Conservation (phyloP, 345 rosid species). For the Bretschneidera sinensis region DNA sequence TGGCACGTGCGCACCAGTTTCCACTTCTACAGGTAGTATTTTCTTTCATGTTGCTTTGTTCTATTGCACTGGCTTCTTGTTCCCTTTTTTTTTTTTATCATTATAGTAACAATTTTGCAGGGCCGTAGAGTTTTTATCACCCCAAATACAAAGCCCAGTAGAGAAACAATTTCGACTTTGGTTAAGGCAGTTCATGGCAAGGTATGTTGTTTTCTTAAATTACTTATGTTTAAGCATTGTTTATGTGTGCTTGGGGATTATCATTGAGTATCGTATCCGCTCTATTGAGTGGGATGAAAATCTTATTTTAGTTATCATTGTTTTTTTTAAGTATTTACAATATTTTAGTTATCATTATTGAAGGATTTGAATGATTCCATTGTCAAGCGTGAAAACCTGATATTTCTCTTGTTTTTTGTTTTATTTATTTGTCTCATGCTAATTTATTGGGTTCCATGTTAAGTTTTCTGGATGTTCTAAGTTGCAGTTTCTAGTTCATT, state of each 20-base stretch:
- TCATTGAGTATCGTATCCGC: too few relatives aligned
- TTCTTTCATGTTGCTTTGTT: conserved; percentile 5
- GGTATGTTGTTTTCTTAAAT: conserved; percentile 32
- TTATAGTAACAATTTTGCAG: conserved; percentile 30
- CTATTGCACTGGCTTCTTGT: conserved; percentile 5
- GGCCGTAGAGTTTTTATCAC: conserved; percentile 67
- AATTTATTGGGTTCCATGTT: background rate
- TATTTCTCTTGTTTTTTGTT: too few relatives aligned
- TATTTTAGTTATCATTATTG: background rate
- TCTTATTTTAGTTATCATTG: too few relatives aligned
- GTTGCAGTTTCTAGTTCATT: background rate
- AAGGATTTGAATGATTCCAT: background rate
- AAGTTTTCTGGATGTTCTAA: background rate
- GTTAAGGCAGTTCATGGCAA: conserved; percentile 65
- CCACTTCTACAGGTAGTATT: conserved; percentile 54
- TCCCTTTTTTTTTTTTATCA: conserved; percentile 15
- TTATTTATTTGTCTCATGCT: background rate
- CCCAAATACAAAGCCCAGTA: conserved; percentile 62
- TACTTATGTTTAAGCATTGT: background rate
- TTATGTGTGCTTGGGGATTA: too few relatives aligned
- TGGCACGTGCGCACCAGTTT: conserved; percentile 58
- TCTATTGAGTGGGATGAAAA: too few relatives aligned
- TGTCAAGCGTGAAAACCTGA: background rate
- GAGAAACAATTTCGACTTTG: conserved; percentile 56
- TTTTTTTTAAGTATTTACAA: too few relatives aligned